These are phyloP conservation scores for Pyrenula aspistea DNA, from an alignment of 495 filamentous ascomycete genomes.

Conservation along the genomic window DNA sequence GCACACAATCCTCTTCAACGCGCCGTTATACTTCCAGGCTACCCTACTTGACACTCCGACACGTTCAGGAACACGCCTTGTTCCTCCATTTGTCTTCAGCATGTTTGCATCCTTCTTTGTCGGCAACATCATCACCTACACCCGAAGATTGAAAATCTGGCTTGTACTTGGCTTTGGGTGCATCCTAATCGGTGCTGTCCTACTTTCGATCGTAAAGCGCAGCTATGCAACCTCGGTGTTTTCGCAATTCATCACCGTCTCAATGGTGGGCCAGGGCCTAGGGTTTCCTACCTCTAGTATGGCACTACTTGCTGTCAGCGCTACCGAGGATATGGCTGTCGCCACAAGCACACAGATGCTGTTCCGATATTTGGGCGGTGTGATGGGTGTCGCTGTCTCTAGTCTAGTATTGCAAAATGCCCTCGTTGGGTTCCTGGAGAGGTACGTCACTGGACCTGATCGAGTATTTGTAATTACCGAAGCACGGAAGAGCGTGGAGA, in stretches of 20 bases:
- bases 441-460: slow-evolving; percentile 40
- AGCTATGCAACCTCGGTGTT: background rate
- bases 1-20: slow-evolving; percentile 66
- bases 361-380: slow-evolving; percentile 54
- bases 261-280: slow-evolving; percentile 54
- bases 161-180: slow-evolving; percentile 38
- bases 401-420: slow-evolving; percentile 67
- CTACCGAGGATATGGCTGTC: slow-evolving; percentile 62
- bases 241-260: slow-evolving; percentile 11
- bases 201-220: background rate
- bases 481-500: slow-evolving; percentile 41
- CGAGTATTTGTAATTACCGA: slow-evolving; percentile 37
- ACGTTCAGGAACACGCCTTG: slow-evolving; percentile 58
- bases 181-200: slow-evolving; percentile 28
- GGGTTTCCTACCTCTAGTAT: slow-evolving; percentile 52
- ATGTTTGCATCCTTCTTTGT: slow-evolving; percentile 48
- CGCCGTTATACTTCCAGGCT: slow-evolving; percentile 70
- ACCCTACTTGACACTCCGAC: slow-evolving; percentile 63
- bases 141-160: slow-evolving; percentile 50
- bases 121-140: slow-evolving; percentile 60
- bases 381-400: slow-evolving; percentile 58
- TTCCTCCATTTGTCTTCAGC: slow-evolving; percentile 44
- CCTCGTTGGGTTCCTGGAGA: slow-evolving; percentile 39
- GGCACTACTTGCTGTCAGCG: slow-evolving; percentile 52
- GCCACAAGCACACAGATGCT: slow-evolving; percentile 59